Conservation (phyloP, 768 basidiomycete genomes). For the Lenzites betulinus region DNA sequence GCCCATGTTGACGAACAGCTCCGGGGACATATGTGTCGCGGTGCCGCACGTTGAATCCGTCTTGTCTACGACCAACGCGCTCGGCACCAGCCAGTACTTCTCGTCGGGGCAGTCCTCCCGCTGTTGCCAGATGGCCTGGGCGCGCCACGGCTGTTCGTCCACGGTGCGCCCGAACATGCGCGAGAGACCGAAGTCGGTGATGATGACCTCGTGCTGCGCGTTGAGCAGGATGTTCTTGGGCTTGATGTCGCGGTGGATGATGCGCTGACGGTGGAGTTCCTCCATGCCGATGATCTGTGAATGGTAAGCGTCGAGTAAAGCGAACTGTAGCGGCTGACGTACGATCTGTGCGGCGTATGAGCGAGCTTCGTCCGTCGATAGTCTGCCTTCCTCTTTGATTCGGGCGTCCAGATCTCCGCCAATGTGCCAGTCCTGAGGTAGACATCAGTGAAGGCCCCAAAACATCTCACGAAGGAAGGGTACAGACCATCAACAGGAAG, state of each 20-base stretch:
- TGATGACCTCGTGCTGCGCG: conserved; percentile 16
- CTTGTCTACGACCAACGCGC: background rate
- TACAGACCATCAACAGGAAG: conserved; percentile 25
- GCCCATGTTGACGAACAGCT: conserved; percentile 38
- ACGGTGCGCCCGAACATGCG: conserved; percentile 24
- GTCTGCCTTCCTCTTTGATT: background rate
- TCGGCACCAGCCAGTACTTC: background rate
- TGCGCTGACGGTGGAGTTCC: conserved; percentile 19
- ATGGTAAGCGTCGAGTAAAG: background rate
- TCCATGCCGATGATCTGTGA: conserved; percentile 20
- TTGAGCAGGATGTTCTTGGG: conserved; percentile 28
- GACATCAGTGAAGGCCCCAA: too few relatives aligned
- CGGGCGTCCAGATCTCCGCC: background rate
- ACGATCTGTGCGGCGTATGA: conserved; percentile 62
- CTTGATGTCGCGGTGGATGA: conserved; percentile 34
- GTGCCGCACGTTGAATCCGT: conserved; percentile 32
- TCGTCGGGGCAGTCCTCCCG: background rate
- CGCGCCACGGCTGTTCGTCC: background rate
- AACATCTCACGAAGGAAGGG: too few relatives aligned
- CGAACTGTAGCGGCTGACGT: conserved; percentile 23
- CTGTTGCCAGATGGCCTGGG: background rate
- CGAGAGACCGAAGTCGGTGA: conserved; percentile 28
- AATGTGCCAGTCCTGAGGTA: background rate
- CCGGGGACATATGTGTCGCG: conserved; percentile 48
- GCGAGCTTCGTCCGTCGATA: conserved; percentile 66